Evolutionary conservation across 768 basidiomycete genomes (phyloP).

Genomic region (Megacollybia marginata): DNA sequence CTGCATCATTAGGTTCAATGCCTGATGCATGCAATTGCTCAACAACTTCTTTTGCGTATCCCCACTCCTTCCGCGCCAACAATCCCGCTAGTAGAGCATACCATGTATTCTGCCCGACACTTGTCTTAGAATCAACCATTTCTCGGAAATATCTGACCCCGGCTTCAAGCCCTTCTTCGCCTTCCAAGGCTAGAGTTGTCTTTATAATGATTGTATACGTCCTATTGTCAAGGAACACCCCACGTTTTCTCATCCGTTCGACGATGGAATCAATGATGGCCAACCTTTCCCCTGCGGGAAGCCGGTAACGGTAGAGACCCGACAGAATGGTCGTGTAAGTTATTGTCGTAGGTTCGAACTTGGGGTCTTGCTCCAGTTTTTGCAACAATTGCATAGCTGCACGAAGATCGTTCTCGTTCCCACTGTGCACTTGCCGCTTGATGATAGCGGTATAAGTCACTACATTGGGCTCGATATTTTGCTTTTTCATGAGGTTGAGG

Average conservation of each 20-base stretch:
- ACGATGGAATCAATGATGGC: conserved; percentile 44
- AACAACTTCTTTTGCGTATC: conserved; percentile 50
- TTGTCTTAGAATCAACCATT: conserved; percentile 44
- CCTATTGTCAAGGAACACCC: conserved; percentile 48
- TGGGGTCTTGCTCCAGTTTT: conserved; percentile 61
- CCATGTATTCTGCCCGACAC: conserved; percentile 62
- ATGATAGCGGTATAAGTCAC: conserved; percentile 79
- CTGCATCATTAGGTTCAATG: conserved; percentile 34
- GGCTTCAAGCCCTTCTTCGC: conserved; percentile 40
- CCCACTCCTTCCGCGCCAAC: conserved; percentile 49
- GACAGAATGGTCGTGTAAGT: conserved; percentile 80
- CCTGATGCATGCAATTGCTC: conserved; percentile 47
- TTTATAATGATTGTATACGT: conserved; percentile 76
- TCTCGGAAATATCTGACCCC: conserved; percentile 55
- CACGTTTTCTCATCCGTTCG: conserved; percentile 48
- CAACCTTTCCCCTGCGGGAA: conserved; percentile 25
- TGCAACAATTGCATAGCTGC: conserved; percentile 64
- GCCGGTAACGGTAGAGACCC: conserved; percentile 55
- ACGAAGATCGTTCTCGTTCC: conserved; percentile 42
- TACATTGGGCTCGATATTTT: conserved; percentile 66
- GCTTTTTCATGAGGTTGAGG: conserved; percentile 66
- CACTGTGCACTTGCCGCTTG: conserved; percentile 57
- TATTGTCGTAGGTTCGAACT: conserved; percentile 58
- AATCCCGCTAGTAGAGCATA: conserved; percentile 68
- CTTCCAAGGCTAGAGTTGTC: conserved; percentile 49